phyloP scores from a whole-genome alignment of 1,139 yeast species.

The Candida anutae region DNA sequence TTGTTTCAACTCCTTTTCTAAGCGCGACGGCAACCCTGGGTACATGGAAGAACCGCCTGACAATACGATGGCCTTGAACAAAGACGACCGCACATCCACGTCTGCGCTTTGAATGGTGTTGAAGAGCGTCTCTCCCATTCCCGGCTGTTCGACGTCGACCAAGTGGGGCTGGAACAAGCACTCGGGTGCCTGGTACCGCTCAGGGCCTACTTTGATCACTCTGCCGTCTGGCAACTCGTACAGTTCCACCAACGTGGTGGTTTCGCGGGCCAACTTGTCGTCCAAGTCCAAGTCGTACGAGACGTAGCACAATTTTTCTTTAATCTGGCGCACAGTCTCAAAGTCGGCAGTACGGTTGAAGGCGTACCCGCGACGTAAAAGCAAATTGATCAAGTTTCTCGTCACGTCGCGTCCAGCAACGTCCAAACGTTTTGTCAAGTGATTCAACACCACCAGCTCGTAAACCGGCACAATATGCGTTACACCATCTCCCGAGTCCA shows the following conservation, averaged over 20 bases:
- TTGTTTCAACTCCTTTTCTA: constrained; percentile 93
- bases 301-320: constrained; percentile 91
- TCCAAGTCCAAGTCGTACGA: constrained; percentile 91
- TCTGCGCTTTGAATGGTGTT: constrained; percentile 93
- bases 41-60: constrained; percentile 99
- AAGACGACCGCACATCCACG: constrained; percentile 81
- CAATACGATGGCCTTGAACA: constrained; percentile 85
- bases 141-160: constrained; percentile 97
- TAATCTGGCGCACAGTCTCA: constrained; percentile 95
- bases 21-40: constrained; percentile 93
- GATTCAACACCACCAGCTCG: constrained; percentile 91
- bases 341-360: constrained; percentile 98
- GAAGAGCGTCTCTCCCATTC: constrained; percentile 87
- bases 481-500: constrained; percentile 83
- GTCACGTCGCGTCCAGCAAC: constrained; percentile 99
- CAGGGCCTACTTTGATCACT: constrained; percentile 87
- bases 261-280: constrained; percentile 79
- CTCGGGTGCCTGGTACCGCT: constrained; percentile 96
- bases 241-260: constrained; percentile 85
- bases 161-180: constrained; percentile 94
- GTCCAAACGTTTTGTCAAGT: constrained; percentile 84
- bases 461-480: constrained; percentile 98
- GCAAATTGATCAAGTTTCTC: constrained; percentile 79
- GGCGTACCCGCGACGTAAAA: constrained; percentile 94
- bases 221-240: constrained; percentile 97